Conservation (phyloP, 108 stramenopile species). For the Skeletonema costatum region DNA sequence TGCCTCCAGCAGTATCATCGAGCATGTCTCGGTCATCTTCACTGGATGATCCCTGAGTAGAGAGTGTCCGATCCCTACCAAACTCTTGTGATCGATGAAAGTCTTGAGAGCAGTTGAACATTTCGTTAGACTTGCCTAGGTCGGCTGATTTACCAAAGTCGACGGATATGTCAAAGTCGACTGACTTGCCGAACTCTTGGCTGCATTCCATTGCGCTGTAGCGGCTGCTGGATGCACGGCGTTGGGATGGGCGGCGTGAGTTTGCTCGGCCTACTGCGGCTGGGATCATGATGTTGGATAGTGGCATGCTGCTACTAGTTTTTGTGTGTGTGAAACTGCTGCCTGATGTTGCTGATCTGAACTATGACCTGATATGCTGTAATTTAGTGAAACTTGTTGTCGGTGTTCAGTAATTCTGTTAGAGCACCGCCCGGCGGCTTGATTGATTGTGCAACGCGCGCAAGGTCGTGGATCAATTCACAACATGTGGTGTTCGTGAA, state of each 20-base stretch:
- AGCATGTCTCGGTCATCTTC: not conserved
- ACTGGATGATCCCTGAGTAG: not conserved
- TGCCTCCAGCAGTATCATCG: not conserved
- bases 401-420: no score
- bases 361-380: no score
- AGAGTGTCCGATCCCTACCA: not conserved
- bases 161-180: not conserved
- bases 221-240: not conserved
- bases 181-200: not conserved
- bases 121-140: not conserved
- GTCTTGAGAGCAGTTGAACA: not conserved
- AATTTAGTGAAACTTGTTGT: no score
- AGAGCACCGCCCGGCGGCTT: no score
- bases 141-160: slow-evolving; percentile 5
- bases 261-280: not conserved
- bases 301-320: not conserved
- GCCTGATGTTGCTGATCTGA: no score
- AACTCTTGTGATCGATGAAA: not conserved
- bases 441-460: no score
- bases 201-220: not conserved
- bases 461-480: no score
- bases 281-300: slow-evolving; percentile 2
- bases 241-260: not conserved
- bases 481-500: no score
- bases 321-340: no score